These are phyloP conservation scores for Teunomyces panamensis DNA, from an alignment of 805 yeast genomes.

Conservation along the genomic window DNA sequence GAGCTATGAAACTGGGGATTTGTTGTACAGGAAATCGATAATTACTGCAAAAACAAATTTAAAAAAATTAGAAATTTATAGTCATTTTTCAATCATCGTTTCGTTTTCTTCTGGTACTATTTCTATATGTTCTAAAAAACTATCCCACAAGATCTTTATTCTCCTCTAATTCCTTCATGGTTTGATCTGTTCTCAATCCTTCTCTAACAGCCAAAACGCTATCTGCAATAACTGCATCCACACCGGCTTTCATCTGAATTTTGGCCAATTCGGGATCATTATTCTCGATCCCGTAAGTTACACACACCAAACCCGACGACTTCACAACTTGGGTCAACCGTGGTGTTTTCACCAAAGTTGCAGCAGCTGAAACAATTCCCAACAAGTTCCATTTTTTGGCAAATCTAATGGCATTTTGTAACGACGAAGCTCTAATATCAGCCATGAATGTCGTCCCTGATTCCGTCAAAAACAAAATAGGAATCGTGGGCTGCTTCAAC, in stretches of 20 bases:
- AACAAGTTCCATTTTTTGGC: conserved; percentile 87
- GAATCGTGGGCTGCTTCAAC: conserved; percentile 89
- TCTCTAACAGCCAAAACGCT: conserved; percentile 90
- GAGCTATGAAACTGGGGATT: not conserved
- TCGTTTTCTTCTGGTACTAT: not conserved
- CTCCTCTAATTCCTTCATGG: not conserved
- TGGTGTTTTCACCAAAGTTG: conserved; percentile 85
- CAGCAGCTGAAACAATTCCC: conserved; percentile 89
- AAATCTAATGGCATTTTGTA: conserved; percentile 89
- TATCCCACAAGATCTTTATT: not conserved
- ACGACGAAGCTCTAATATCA: conserved; percentile 80
- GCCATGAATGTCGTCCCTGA: conserved; percentile 85
- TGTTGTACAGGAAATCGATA: not conserved
- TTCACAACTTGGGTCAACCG: conserved; percentile 88
- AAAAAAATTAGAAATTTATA: not conserved
- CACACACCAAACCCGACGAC: conserved; percentile 86
- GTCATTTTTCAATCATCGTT: not conserved
- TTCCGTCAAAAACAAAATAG: conserved; percentile 86
- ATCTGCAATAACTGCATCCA: conserved; percentile 98
- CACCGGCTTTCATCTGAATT: conserved; percentile 88
- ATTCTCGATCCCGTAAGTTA: conserved; percentile 83
- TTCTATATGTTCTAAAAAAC: not conserved
- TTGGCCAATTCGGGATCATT: conserved; percentile 82
- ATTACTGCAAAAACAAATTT: not conserved
- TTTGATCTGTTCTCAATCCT: conserved; percentile 51